Percentiles rank a stretch among this genome's conserved stretches.
Evolutionary conservation across 2,329 filamentous ascomycete species (phyloP).

Genomic region (Mariannaea elegans): DNA sequence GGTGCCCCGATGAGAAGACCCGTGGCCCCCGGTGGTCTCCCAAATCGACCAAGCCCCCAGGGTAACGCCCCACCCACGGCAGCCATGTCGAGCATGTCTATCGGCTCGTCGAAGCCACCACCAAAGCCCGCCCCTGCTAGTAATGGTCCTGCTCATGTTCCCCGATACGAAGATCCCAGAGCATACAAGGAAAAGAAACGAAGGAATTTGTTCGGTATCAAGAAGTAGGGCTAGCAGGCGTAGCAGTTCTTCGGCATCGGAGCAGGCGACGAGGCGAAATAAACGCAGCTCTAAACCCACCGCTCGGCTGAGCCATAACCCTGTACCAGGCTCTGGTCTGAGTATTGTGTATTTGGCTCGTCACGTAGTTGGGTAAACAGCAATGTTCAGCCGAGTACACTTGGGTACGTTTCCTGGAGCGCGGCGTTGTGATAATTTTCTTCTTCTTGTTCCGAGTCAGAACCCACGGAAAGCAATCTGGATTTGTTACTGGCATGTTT

Average conservation of each 20-base stretch:
- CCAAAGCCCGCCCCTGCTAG: constrained; percentile 34
- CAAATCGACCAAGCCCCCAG: constrained; percentile 32
- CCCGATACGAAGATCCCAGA: constrained; percentile 49
- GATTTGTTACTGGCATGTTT: too few species aligned
- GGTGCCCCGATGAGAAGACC: constrained; percentile 35
- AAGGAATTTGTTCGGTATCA: constrained; percentile 65
- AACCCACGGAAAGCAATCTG: too few species aligned
- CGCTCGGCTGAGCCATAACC: neutral
- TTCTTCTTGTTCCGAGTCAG: constrained; percentile 24
- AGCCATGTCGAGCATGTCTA: constrained; percentile 64
- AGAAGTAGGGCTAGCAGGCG: constrained; percentile 57
- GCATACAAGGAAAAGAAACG: constrained; percentile 69
- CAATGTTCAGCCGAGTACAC: constrained; percentile 5
- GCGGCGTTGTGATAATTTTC: constrained; percentile 30
- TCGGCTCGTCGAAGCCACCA: constrained; percentile 43
- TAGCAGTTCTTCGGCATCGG: constrained; percentile 20
- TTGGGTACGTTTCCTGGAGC: constrained; percentile 29
- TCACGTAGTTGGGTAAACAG: constrained; percentile 7
- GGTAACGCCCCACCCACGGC: constrained; percentile 55
- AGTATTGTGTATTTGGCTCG: neutral
- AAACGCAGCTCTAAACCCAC: neutral
- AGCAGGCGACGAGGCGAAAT: neutral
- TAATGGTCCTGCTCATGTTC: constrained; percentile 29
- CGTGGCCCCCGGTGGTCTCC: constrained; percentile 38
- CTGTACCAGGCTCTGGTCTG: neutral